phyloP scores from a whole-genome alignment of 1,284 basidiomycete species.

The Gymnopus androsaceus region DNA sequence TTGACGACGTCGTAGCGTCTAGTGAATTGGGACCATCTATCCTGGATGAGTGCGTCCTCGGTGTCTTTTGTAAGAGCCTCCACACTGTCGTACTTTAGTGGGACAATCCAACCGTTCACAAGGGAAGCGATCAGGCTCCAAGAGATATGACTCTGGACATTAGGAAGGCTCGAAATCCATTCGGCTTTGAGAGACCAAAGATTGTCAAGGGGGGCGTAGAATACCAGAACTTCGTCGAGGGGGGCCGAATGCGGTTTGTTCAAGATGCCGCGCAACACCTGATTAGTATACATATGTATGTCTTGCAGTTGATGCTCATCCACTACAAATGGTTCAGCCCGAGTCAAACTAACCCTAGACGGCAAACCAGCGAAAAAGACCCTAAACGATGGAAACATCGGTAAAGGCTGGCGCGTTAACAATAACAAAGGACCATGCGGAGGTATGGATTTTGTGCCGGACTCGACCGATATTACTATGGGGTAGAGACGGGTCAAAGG shows the following conservation, averaged over 20 bases:
- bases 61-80: conserved; percentile 47
- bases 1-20: conserved; percentile 59
- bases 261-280: conserved; percentile 58
- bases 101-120: conserved; percentile 49
- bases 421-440: conserved; percentile 60
- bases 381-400: conserved; percentile 52
- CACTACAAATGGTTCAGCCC: conserved; percentile 50
- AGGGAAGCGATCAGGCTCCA: conserved; percentile 65
- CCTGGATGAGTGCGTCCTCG: conserved; percentile 69
- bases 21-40: conserved; percentile 76
- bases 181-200: conserved; percentile 23
- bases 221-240: conserved; percentile 56
- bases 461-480: conserved; percentile 46
- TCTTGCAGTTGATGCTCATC: conserved; percentile 47
- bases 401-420: conserved; percentile 66
- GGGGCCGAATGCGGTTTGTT: conserved; percentile 67
- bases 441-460: conserved; percentile 30
- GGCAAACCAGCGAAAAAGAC: conserved; percentile 58
- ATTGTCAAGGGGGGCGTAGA: conserved; percentile 58
- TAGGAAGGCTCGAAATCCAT: conserved; percentile 26
- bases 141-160: conserved; percentile 52
- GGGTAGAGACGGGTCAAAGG: conserved; percentile 48
- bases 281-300: conserved; percentile 62
- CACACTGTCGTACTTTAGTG: conserved; percentile 46
- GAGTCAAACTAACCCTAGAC: conserved; percentile 43